Conservation (phyloP, 257 asterid genomes). For the Asclepias syriaca region DNA sequence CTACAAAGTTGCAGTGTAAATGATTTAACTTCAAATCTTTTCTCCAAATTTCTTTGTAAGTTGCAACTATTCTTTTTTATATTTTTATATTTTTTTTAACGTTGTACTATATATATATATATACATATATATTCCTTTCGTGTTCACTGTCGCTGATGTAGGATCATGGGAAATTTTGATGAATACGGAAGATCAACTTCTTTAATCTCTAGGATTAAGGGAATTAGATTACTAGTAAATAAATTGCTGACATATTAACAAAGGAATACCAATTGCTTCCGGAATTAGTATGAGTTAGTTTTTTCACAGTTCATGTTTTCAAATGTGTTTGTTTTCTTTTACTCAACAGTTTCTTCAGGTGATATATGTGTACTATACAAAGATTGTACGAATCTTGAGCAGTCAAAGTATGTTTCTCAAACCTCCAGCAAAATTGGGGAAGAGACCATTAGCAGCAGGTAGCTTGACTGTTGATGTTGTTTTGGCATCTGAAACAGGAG, state of each 20-base stretch:
- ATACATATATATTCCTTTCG: too few relatives aligned
- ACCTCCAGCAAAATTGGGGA: constrained; percentile 38
- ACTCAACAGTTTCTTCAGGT: background rate
- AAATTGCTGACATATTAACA: background rate
- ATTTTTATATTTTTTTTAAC: too few relatives aligned
- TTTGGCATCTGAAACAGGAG: constrained; percentile 15
- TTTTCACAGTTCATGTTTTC: constrained; percentile 4
- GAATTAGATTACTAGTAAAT: background rate
- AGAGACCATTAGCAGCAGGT: constrained; percentile 22
- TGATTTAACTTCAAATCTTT: too few relatives aligned
- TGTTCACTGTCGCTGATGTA: too few relatives aligned
- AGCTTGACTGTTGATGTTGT: constrained; percentile 15
- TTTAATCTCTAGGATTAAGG: background rate
- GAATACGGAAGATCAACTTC: too few relatives aligned
- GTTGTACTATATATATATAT: too few relatives aligned
- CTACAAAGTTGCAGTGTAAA: too few relatives aligned
- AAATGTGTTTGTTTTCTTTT: background rate
- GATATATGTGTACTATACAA: constrained; percentile 17
- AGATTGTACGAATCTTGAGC: constrained; percentile 15
- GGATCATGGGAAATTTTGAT: too few relatives aligned
- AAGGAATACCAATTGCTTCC: background rate
- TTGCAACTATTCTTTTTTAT: too few relatives aligned
- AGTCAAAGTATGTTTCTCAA: constrained; percentile 10
- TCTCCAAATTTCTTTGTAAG: too few relatives aligned
- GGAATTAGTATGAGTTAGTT: background rate